Conservation (phyloP, 2,329 filamentous ascomycete species). For the Penicillium sp. region DNA sequence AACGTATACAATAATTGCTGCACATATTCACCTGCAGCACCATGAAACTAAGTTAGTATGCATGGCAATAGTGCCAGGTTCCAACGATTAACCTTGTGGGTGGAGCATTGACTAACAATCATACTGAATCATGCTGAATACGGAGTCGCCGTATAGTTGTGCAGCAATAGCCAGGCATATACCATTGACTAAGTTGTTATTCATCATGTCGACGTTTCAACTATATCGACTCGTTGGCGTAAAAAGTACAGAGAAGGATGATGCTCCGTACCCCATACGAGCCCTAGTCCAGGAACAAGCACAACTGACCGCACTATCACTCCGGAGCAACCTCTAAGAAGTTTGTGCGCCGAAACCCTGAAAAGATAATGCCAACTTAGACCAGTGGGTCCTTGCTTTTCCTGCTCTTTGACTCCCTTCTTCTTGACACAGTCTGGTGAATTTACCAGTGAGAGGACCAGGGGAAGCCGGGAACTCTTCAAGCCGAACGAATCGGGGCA, state of each 20-base stretch:
- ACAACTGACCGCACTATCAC: not conserved
- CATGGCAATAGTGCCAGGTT: not conserved
- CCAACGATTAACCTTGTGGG: not conserved
- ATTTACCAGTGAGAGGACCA: not conserved
- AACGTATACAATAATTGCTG: slow-evolving; percentile 1
- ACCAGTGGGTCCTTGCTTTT: slow-evolving; percentile 10
- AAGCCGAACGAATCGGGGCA: slow-evolving; percentile 1
- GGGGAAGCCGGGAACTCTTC: not conserved
- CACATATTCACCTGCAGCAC: not conserved
- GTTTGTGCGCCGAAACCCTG: slow-evolving; percentile 23
- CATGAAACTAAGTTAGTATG: not conserved
- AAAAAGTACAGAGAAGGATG: not conserved
- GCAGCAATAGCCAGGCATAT: not conserved
- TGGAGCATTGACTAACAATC: not conserved
- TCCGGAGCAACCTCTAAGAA: slow-evolving; percentile 18
- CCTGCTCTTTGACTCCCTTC: not conserved
- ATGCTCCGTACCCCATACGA: not conserved
- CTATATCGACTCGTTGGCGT: not conserved
- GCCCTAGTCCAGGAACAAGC: not conserved
- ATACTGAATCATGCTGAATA: not conserved
- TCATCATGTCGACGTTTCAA: no score
- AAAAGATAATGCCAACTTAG: slow-evolving; percentile 2
- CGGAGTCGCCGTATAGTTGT: not conserved
- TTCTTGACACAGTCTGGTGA: not conserved
- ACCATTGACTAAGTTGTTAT: no score